Evolutionary conservation across 176 grass and related monocot genomes (phyloP), one percentile per base, ranked within the genome.

Genomic region (Triticum dicoccoides): DNA sequence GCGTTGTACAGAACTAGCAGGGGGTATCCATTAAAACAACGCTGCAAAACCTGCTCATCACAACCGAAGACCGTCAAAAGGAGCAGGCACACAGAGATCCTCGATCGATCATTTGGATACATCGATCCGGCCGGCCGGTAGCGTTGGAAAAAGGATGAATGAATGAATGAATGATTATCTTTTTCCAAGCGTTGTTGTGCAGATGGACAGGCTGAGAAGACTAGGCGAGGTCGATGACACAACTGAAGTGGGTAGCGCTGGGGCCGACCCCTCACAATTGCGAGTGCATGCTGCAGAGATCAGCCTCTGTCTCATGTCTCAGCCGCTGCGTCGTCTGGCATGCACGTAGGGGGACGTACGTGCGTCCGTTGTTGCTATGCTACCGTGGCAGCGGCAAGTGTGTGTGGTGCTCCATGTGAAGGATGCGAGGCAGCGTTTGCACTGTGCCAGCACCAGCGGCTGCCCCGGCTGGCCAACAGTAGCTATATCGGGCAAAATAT

Each of bases 191-290:
- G 68, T 39, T 9, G 75, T 65, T 80, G 73, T 65, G 34, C 77
- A 61, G 89, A 65, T 37, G 2, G 82, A 20, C 73, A 83, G 84
- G 85, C 41, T 87, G 89, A 91, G 85, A 80, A 84, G 89, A 87
- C 89, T 63, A 80, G 76, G 76, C 76, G 89, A 87, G 89, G 27
- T 84, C 80, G 85, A 91, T 84, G 85, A 80, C 85, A 80, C 85
- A 91, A 87, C 85, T 69, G 85, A 87, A 91, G 75, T 84, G 85
- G 85, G 84, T 90, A 67, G 80, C 75, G 13, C 30, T 73, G 85
- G 83, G 39, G 9, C 42, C 58, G 38, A 41, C 20, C 13, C 75
- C 2, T 83, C 66, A n/a, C 88, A 82, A 85, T 89, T 72, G 88
- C 83, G 45, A 83, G 86, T 56, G 79, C 39, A 39, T 71, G 68